A percentile compares a stretch with the other conserved stretches of the same genome.
Conservation (phyloP, 768 basidiomycete species). For the Strobilomyces dryophilus region DNA sequence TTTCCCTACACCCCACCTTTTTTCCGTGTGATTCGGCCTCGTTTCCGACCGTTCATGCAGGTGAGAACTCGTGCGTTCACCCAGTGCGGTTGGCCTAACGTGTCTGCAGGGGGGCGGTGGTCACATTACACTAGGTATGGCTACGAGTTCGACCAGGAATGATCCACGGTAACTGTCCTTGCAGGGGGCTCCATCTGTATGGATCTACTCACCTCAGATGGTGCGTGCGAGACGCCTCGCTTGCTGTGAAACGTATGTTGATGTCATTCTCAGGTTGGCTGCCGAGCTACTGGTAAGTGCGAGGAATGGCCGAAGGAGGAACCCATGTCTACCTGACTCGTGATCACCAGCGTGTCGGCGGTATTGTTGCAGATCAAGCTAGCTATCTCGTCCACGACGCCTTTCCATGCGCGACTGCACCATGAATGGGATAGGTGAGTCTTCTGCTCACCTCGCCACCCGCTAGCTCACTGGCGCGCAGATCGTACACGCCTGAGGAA, state of each 20-base stretch:
- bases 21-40: conserved; percentile 70
- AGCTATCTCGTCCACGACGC: conserved; percentile 65
- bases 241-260: not conserved
- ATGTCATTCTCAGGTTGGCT: conserved; percentile 39
- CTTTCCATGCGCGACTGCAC: conserved; percentile 54
- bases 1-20: conserved; percentile 72
- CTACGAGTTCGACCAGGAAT: not conserved
- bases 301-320: not conserved
- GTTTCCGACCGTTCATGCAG: conserved; percentile 65
- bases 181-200: conserved; percentile 71
- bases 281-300: conserved; percentile 54
- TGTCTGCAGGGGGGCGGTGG: conserved; percentile 54
- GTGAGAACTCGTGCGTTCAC: conserved; percentile 8
- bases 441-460: not conserved
- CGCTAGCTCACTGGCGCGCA: conserved; percentile 3
- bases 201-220: conserved; percentile 64
- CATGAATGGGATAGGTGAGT: conserved; percentile 45
- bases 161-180: not conserved
- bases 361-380: conserved; percentile 62
- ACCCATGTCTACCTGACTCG: not conserved
- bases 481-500: conserved; percentile 49
- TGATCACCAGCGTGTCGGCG: conserved; percentile 32
- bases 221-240: conserved; percentile 13
- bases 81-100: not conserved
- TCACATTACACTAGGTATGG: conserved; percentile 57